Percentiles rank a stretch among this genome's conserved stretches.
phyloP scores from a whole-genome alignment of 2,329 filamentous ascomycete species.

The Madurella mycetomatis region DNA sequence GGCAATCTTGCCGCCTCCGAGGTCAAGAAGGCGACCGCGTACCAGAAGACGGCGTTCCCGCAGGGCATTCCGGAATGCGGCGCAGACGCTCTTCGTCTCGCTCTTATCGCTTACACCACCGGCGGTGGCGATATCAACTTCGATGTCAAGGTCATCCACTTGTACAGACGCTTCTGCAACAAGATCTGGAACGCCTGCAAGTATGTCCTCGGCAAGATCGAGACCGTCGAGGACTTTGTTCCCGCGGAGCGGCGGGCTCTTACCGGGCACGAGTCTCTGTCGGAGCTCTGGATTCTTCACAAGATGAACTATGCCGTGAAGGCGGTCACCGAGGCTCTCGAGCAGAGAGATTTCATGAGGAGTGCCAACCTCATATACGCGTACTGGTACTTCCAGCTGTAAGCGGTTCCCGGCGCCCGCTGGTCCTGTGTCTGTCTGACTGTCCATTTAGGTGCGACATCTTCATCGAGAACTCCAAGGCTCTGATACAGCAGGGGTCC shows the following conservation, averaged over 20 bases:
- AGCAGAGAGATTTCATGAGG: too few species aligned
- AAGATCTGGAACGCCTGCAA: constrained; percentile 68
- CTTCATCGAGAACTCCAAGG: too few species aligned
- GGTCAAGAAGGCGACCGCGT: constrained; percentile 79
- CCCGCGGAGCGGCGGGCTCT: constrained; percentile 41
- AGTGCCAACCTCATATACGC: constrained; percentile 72
- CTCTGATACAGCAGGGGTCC: too few species aligned
- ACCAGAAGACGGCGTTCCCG: constrained; percentile 90
- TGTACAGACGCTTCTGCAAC: constrained; percentile 83
- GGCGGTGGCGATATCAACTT: constrained; percentile 79
- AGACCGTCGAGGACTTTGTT: constrained; percentile 63
- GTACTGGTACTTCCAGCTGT: too few species aligned
- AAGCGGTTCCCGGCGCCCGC: too few species aligned
- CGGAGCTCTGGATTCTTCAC: constrained; percentile 58
- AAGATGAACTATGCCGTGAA: constrained; percentile 69
- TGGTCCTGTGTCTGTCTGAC: too few species aligned
- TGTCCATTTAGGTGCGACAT: too few species aligned
- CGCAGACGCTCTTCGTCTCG: constrained; percentile 87
- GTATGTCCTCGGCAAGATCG: constrained; percentile 81
- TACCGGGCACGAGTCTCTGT: constrained; percentile 39
- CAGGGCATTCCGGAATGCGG: constrained; percentile 93
- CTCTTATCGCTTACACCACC: constrained; percentile 81
- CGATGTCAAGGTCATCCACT: constrained; percentile 88
- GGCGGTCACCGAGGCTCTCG: constrained; percentile 64
- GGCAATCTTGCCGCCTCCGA: constrained; percentile 86